These are phyloP conservation scores for Penicillium sp. DNA, from an alignment of 2,329 filamentous ascomycete genomes.

Conservation along the genomic window DNA sequence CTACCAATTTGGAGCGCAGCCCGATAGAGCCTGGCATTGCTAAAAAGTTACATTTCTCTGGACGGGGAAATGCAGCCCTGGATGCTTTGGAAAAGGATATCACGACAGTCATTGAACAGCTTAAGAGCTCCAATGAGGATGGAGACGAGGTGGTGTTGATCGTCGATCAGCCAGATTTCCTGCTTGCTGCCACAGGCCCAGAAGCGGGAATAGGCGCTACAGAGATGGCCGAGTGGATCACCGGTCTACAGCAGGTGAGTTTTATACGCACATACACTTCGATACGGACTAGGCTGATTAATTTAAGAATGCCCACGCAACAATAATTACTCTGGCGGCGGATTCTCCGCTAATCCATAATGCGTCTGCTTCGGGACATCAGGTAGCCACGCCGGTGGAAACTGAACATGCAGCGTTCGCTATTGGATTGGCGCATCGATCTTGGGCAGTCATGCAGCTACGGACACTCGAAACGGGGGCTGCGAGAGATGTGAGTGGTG, in stretches of 20 bases:
- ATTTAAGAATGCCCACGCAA: slow-evolving; percentile 55
- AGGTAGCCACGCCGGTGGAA: slow-evolving; percentile 60
- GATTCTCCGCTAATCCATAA: slow-evolving; percentile 64
- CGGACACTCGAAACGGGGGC: slow-evolving; percentile 76
- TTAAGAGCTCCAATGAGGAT: slow-evolving; percentile 24
- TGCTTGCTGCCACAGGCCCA: slow-evolving; percentile 55
- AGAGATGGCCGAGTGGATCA: slow-evolving; percentile 52
- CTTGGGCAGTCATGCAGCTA: slow-evolving; percentile 64
- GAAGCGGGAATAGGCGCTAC: slow-evolving; percentile 39
- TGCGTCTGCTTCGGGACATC: slow-evolving; percentile 29
- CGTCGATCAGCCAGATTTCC: slow-evolving; percentile 59
- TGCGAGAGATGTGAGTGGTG: slow-evolving; percentile 86
- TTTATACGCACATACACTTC: slow-evolving; percentile 1
- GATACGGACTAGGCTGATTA: slow-evolving; percentile 3
- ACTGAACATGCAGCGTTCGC: slow-evolving; percentile 65
- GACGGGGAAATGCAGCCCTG: slow-evolving; percentile 27
- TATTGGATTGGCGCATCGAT: slow-evolving; percentile 67
- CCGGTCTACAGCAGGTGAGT: slow-evolving; percentile 59
- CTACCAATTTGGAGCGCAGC: slow-evolving; percentile 12
- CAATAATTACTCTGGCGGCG: slow-evolving; percentile 63
- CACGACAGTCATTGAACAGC: slow-evolving; percentile 26
- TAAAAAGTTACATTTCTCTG: slow-evolving; percentile 29
- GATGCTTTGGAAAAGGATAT: slow-evolving; percentile 35
- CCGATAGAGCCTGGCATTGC: slow-evolving; percentile 17
- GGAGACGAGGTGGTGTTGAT: slow-evolving; percentile 50